Base-by-base conservation (phyloP, 169 alveolate genomes). In the Condylostoma magnum region DNA sequence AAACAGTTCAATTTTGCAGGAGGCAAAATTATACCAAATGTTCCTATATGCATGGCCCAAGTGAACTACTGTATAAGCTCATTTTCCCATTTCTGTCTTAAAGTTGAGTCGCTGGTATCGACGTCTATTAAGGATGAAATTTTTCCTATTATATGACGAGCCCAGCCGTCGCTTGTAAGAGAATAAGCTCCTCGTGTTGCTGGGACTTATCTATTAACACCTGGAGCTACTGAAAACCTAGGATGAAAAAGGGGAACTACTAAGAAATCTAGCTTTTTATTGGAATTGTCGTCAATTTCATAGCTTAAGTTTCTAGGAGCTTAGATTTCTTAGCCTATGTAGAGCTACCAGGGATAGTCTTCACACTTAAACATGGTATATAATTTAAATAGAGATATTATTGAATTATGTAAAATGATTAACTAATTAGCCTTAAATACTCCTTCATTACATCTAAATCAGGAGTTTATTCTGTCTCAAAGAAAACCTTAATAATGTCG, bases 291-390 rank as follows among this genome's bases (percentile, higher is more conserved):
- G 33, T 56, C 50, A 6, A 55, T 34, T 10, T 60, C 71, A 6
- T n/a, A 22, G 36, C 70, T 37, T 0, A 81, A 12, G 51, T 69
- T 52, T 4, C 37, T 8, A 33, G 67, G 58, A 4, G 47, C 28
- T 8, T 48, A 52, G 37, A 60, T 28, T 22, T 81, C 83, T n/a
- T 58, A 46, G 30, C 89, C 89, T 4, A 81, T 58, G 44, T 53
- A 48, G 25, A 81, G 68, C 31, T 66, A 63, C 79, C 81, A 81
- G 3, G 89, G 89, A 30, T 76, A 69, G 34, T 69, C 82, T 36
- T 15, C n/a, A 38, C 71, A 60, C 20, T 12, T 18, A 41, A 60
- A 60, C 71, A 60, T 60, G n/a, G n/a, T n/a, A n/a, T n/a, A n/a
- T n/a, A n/a, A n/a, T n/a, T n/a, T n/a, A n/a, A n/a, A n/a, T n/a